These are phyloP conservation scores for Passiflora organensis DNA, from an alignment of 345 rosid genomes.

Conservation along the genomic window DNA sequence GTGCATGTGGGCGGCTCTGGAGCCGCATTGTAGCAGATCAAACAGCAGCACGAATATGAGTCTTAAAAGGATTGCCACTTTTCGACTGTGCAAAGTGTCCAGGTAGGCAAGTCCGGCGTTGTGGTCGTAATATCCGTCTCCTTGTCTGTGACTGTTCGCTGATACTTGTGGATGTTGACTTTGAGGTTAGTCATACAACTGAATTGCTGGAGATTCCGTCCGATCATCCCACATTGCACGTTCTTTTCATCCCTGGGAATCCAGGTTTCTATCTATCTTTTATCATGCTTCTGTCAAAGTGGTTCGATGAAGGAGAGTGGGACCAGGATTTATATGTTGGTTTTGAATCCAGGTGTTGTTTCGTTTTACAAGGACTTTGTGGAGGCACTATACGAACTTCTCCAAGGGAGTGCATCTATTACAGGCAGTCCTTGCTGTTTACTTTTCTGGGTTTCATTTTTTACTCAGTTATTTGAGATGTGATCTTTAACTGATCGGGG, in stretches of 20 bases:
- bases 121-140: too few relatives aligned
- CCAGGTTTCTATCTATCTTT: constrained; percentile 8
- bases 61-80: constrained; percentile 32
- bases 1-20: too few relatives aligned
- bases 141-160: too few relatives aligned
- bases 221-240: constrained; percentile 52
- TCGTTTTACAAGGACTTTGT: constrained; percentile 72
- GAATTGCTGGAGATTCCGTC: constrained; percentile 66
- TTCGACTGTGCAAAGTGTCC: constrained; percentile 58
- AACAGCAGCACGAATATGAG: too few relatives aligned
- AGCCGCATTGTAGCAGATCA: too few relatives aligned
- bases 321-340: background rate
- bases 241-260: constrained; percentile 66
- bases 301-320: background rate
- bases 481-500: background rate
- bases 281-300: background rate
- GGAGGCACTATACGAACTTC: constrained; percentile 56
- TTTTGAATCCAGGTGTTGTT: constrained; percentile 45
- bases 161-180: background rate
- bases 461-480: background rate
- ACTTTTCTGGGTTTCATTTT: background rate
- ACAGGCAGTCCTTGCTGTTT: constrained; percentile 12
- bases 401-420: constrained; percentile 57
- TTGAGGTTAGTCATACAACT: constrained; percentile 43
- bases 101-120: too few relatives aligned